Percentiles rank a stretch among this genome's conserved stretches.
Evolutionary conservation across 495 filamentous ascomycete species (phyloP).

Genomic region (Penicillium odoratum): DNA sequence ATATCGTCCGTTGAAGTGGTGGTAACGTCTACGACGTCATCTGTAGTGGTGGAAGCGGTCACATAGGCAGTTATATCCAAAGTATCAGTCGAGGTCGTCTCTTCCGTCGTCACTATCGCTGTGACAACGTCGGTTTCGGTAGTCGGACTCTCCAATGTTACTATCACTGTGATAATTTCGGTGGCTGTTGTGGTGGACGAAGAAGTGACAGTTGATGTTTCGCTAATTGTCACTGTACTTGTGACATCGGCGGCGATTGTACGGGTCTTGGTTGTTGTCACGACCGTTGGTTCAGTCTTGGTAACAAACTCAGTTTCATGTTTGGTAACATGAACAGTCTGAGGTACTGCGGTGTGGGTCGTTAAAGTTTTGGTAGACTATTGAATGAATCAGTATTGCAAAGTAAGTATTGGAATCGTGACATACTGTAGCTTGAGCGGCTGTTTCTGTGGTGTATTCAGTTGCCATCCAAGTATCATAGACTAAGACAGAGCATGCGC

Average conservation of each 20-base stretch:
- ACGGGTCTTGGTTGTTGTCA: neutral
- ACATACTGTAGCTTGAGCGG: neutral
- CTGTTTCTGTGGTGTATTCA: conserved; percentile 5
- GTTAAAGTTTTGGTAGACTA: neutral
- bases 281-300: neutral
- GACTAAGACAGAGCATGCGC: conserved; percentile 9
- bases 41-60: neutral
- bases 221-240: neutral
- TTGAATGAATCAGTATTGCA: too few relatives aligned
- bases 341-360: conserved; percentile 1
- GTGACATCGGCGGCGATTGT: neutral
- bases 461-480: conserved; percentile 4
- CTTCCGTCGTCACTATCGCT: neutral
- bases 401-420: too few relatives aligned
- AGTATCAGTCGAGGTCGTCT: neutral
- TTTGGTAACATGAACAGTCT: conserved; percentile 1
- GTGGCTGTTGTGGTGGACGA: neutral
- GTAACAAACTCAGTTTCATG: neutral
- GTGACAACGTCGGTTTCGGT: neutral
- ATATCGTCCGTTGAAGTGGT: neutral
- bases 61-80: conserved; percentile 3
- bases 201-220: neutral
- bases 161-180: neutral
- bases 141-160: neutral
- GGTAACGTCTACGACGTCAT: neutral